phyloP scores from a whole-genome alignment of 495 filamentous ascomycete genomes.

The Aspergillus homomorphus region DNA sequence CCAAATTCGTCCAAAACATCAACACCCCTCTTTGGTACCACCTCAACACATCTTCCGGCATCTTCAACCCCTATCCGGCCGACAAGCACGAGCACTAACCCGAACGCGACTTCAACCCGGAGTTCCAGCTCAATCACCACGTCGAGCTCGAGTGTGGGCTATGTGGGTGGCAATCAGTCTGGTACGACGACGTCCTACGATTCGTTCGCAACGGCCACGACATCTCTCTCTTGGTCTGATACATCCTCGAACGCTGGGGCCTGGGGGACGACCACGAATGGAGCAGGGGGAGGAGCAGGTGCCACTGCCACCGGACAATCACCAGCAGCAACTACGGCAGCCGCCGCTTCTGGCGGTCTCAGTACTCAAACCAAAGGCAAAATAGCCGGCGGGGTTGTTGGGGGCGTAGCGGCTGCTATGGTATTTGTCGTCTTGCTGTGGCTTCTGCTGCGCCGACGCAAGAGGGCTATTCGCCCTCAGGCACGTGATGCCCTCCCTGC shows the following conservation, averaged over 20 bases:
- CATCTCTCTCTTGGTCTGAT: not conserved
- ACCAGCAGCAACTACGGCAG: slow-evolving; percentile 10
- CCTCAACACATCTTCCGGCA: not conserved
- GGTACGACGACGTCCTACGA: slow-evolving; percentile 8
- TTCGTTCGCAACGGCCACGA: slow-evolving; percentile 10
- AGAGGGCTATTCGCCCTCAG: slow-evolving; percentile 19
- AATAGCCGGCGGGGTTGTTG: slow-evolving; percentile 64
- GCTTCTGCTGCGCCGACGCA: slow-evolving; percentile 45
- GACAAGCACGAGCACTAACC: not conserved
- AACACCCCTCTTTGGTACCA: slow-evolving; percentile 6
- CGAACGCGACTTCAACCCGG: not conserved
- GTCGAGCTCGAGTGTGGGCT: not conserved
- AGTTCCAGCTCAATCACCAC: not conserved
- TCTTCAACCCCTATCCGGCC: not conserved
- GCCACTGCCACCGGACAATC: slow-evolving; percentile 8
- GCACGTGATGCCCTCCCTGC: slow-evolving; percentile 26
- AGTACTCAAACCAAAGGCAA: slow-evolving; percentile 26
- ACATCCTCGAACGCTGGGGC: not conserved
- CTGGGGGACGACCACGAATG: slow-evolving; percentile 2
- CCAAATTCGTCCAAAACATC: slow-evolving; percentile 4
- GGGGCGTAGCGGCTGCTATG: slow-evolving; percentile 59
- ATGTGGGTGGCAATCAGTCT: not conserved
- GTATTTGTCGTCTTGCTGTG: slow-evolving; percentile 43
- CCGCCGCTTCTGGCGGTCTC: slow-evolving; percentile 1
- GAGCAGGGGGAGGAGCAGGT: slow-evolving; percentile 2